phyloP scores from a whole-genome alignment of 2,329 filamentous ascomycete species.

The Hymenoscyphus scutula region DNA sequence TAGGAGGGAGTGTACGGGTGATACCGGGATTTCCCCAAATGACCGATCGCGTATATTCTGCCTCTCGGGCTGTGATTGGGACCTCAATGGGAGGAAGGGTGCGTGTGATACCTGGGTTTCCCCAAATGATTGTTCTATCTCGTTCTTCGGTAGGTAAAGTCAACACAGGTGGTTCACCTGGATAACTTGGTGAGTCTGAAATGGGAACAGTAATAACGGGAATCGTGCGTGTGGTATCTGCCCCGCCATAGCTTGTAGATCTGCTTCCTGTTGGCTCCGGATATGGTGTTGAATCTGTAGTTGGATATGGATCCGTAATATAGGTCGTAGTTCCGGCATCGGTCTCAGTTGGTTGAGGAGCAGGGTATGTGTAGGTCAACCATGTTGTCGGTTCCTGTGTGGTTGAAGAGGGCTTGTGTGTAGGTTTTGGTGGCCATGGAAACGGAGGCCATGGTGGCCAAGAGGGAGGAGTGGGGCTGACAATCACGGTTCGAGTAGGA shows the following conservation, averaged over 20 bases:
- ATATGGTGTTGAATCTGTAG: neutral
- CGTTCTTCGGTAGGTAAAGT: neutral
- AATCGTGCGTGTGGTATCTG: slow-evolving; percentile 7
- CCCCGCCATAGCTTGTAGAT: neutral
- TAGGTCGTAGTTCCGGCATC: neutral
- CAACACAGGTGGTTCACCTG: neutral
- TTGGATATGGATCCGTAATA: neutral
- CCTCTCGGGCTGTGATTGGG: slow-evolving; percentile 5
- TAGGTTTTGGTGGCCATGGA: slow-evolving; percentile 2
- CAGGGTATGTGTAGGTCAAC: slow-evolving; percentile 2
- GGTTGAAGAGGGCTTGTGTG: neutral
- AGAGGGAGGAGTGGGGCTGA: slow-evolving; percentile 1
- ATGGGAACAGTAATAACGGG: slow-evolving; percentile 1
- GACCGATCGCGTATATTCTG: slow-evolving; percentile 5
- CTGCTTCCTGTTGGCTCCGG: neutral
- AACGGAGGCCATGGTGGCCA: neutral
- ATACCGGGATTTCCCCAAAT: neutral
- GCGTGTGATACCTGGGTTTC: slow-evolving; percentile 8
- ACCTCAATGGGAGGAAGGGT: slow-evolving; percentile 9
- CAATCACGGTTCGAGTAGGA: slow-evolving; percentile 11
- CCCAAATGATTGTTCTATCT: neutral
- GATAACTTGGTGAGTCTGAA: neutral
- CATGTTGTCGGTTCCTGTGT: slow-evolving; percentile 9
- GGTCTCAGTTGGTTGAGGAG: neutral
- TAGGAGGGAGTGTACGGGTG: slow-evolving; percentile 7